Evolutionary conservation across 306 rosid species (phyloP).

Genomic region (Cucumis melo): DNA sequence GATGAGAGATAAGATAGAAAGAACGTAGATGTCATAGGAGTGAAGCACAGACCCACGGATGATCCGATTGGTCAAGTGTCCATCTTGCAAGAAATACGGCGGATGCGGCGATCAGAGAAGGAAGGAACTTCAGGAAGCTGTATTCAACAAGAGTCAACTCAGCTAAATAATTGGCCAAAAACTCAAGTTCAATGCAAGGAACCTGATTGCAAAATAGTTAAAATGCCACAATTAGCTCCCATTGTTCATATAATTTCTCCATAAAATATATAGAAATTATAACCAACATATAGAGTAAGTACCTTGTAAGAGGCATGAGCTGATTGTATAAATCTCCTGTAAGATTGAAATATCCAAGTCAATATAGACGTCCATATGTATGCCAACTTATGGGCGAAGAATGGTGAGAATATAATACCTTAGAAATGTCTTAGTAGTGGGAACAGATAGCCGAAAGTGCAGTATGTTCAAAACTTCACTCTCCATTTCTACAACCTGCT

Average conservation of each 20-base stretch:
- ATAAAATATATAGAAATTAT: neutral
- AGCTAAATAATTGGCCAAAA: slow-evolving; percentile 79
- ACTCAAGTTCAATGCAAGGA: slow-evolving; percentile 59
- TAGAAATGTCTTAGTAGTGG: slow-evolving; percentile 78
- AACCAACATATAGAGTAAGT: slow-evolving; percentile 1
- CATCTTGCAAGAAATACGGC: slow-evolving; percentile 93
- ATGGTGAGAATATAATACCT: slow-evolving; percentile 31
- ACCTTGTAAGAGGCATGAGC: slow-evolving; percentile 74
- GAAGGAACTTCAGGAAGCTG: slow-evolving; percentile 64
- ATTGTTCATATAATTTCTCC: neutral
- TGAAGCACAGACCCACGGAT: slow-evolving; percentile 56
- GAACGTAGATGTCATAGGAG: neutral
- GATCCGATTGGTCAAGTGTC: slow-evolving; percentile 59
- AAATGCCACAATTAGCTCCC: neutral
- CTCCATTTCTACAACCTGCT: slow-evolving; percentile 70
- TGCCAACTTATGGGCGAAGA: neutral
- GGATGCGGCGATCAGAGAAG: slow-evolving; percentile 82
- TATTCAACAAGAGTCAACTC: slow-evolving; percentile 75
- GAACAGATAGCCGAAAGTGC: slow-evolving; percentile 68
- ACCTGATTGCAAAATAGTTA: slow-evolving; percentile 30
- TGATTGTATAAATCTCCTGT: slow-evolving; percentile 83
- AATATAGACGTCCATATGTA: neutral
- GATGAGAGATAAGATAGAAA: neutral
- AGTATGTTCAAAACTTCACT: slow-evolving; percentile 46
- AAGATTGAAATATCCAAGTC: slow-evolving; percentile 15